Percentiles rank a stretch among this genome's conserved stretches.
Evolutionary conservation across 306 rosid genomes (phyloP).

Genomic region (Elaeagnus macrophylla): DNA sequence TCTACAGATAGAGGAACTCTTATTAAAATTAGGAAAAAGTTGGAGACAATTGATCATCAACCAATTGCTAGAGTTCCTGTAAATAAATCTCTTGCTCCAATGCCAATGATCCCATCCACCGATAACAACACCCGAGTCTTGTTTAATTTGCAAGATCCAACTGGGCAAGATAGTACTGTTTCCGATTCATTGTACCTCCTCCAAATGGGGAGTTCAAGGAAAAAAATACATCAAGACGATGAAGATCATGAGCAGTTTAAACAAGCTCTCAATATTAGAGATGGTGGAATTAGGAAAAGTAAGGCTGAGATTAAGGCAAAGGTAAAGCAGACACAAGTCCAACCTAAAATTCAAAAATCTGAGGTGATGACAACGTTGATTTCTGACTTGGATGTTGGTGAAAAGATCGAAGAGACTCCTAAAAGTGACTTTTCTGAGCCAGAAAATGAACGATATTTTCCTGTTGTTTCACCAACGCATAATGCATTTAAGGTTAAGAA

Average conservation of each 20-base stretch:
- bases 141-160: conserved; percentile 32
- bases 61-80: conserved; percentile 47
- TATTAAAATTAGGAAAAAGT: conserved; percentile 47
- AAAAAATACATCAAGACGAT: conserved; percentile 46
- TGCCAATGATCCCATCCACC: conserved; percentile 25
- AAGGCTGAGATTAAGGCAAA: conserved; percentile 48
- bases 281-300: conserved; percentile 55
- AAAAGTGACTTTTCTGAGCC: conserved; percentile 59
- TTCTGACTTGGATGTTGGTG: conserved; percentile 33
- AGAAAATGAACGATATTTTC: conserved; percentile 55
- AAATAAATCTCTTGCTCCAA: conserved; percentile 44
- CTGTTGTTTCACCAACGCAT: conserved; percentile 24
- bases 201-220: conserved; percentile 44
- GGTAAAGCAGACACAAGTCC: conserved; percentile 51
- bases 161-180: conserved; percentile 34
- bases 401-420: conserved; percentile 36
- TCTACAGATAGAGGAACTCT: conserved; percentile 80
- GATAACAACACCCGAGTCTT: conserved; percentile 17
- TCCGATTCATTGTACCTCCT: conserved; percentile 33
- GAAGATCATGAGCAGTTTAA: conserved; percentile 59
- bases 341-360: conserved; percentile 41
- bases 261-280: conserved; percentile 52
- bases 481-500: conserved; percentile 39
- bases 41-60: conserved; percentile 51
- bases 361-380: conserved; percentile 38